phyloP scores from a whole-genome alignment of 352 stramenopile species.

The Phytophthora capsici region DNA sequence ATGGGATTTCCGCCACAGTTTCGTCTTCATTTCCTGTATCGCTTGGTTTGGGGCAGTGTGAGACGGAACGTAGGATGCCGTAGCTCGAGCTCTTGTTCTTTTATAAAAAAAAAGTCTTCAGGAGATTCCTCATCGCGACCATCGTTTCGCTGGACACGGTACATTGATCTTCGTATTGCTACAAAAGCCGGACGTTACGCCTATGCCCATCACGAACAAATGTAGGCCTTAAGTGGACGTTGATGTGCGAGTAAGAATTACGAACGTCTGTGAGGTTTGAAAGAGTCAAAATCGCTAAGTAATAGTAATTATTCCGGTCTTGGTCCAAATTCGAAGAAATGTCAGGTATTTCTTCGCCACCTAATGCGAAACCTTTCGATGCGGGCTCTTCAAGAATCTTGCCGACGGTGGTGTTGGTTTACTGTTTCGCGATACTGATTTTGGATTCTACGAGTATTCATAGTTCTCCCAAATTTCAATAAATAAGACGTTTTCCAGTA shows the following conservation, averaged over 20 bases:
- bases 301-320: constrained; percentile 11
- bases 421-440: too few species aligned
- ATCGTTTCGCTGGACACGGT: neutral
- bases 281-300: constrained; percentile 9
- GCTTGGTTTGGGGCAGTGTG: too few species aligned
- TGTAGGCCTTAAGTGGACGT: neutral
- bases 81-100: neutral
- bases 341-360: constrained; percentile 19
- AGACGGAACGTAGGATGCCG: too few species aligned
- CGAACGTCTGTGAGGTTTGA: constrained; percentile 33
- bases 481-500: constrained; percentile 9
- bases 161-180: constrained; percentile 10
- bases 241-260: too few species aligned
- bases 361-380: constrained; percentile 2
- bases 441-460: neutral
- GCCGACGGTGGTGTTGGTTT: too few species aligned
- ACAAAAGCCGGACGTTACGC: neutral
- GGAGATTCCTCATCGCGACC: neutral
- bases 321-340: neutral
- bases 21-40: neutral
- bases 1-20: neutral
- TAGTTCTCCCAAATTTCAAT: constrained; percentile 22
- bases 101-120: constrained; percentile 9
- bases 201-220: neutral
- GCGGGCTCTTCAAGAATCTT: too few species aligned